Conservation (phyloP, 805 yeast genomes). For the Saitoella complicata region DNA sequence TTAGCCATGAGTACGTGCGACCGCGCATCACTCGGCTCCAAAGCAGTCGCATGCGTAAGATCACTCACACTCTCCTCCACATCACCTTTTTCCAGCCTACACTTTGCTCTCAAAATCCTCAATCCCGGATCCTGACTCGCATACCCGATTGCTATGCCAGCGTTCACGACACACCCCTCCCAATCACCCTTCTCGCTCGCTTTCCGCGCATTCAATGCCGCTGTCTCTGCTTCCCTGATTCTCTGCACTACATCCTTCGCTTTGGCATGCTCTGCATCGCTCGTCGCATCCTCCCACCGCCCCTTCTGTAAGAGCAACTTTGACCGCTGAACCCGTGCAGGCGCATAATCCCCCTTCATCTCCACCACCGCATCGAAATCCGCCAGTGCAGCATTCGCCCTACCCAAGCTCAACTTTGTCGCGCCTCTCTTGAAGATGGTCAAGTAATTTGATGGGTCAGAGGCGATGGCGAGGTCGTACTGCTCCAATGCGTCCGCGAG, state of each 20-base stretch:
- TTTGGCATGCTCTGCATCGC: constrained; percentile 12
- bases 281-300: constrained; percentile 10
- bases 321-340: constrained; percentile 23
- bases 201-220: constrained; percentile 8
- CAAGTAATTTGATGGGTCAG: constrained; percentile 17
- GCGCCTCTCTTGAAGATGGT: constrained; percentile 24
- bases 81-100: constrained; percentile 19
- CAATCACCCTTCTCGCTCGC: constrained; percentile 8
- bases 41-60: constrained; percentile 16
- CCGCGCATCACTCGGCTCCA: constrained; percentile 15
- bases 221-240: constrained; percentile 9
- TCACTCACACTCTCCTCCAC: constrained; percentile 22
- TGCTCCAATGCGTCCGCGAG: constrained; percentile 10
- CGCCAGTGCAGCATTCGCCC: constrained; percentile 20
- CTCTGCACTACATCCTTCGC: constrained; percentile 8
- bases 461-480: constrained; percentile 17
- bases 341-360: constrained; percentile 20
- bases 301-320: constrained; percentile 21
- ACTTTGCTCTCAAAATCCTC: constrained; percentile 20
- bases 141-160: constrained; percentile 16
- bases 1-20: constrained; percentile 18
- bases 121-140: constrained; percentile 17
- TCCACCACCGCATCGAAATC: constrained; percentile 22
- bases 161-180: constrained; percentile 15
- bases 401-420: constrained; percentile 21